Evolutionary conservation across 345 rosid species (phyloP), one percentile per base, ranked within the genome.

Genomic region (Camelina hispida): DNA sequence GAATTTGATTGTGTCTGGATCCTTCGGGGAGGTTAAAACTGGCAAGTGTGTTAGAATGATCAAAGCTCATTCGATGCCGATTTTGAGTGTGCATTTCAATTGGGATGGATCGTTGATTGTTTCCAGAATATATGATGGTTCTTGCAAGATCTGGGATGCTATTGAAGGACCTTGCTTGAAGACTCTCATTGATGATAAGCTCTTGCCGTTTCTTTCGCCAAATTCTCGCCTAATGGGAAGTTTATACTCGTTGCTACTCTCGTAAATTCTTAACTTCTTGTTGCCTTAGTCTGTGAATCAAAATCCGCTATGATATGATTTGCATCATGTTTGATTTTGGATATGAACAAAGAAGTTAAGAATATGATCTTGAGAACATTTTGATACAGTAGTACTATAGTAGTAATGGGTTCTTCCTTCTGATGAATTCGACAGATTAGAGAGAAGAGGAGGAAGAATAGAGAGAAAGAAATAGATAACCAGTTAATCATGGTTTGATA

Each of bases 1-100:
- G 43, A 87, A 88, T 60, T 82, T 89, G 10, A 89, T 92, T 48
- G 97, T 84, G 2, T 92, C 99, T 2, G 97, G 99, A 0, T 89
- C 96, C 1, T 90, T 92, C 56, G 97, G 97, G 99, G 99, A 92
- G 80, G 97, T 87, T 69, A 92, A 89, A 80, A 95, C 99, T 0
- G 93, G 99, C 1, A 87, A 81, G 63, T 90, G 91, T 79, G 60
- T 85, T 20, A 76, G 85, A 12, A 80, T 83, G 59, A 89, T 95
- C 17, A 80, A 58, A 52, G 99, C 93, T 48, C 99, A 95, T 51
- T 74, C 93, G 0, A 82, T 87, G 93, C 99, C 99, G 13, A 79
- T 95, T 5, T 81, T 97, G 1, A 85, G 93, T 7, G 96, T 88
- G 6, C 93, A 92, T 69, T 95, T 95, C 48, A 95, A 92, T 66